These are phyloP conservation scores for Kwoniella botswanensis DNA, from an alignment of 768 basidiomycete genomes.

Conservation along the genomic window DNA sequence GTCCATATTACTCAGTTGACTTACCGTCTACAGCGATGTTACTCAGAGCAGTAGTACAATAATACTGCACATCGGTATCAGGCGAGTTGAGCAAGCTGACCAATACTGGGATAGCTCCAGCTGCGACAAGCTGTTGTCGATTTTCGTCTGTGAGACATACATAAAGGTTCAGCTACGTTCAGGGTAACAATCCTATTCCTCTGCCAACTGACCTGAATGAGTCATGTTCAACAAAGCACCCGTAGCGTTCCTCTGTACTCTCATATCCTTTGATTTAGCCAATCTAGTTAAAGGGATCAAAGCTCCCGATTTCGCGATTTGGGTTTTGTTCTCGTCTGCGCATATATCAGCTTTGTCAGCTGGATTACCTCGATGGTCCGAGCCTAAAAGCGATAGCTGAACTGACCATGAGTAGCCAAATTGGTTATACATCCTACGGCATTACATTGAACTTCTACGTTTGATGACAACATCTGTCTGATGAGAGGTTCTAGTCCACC, in stretches of 20 bases:
- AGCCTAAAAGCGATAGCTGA: conserved; percentile 1
- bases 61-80: conserved; percentile 99
- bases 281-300: conserved; percentile 93
- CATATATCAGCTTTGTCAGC: too few relatives aligned
- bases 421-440: conserved; percentile 99
- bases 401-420: conserved; percentile 91
- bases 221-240: conserved; percentile 99
- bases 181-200: neutral
- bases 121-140: conserved; percentile 95
- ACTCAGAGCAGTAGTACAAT: conserved; percentile 96
- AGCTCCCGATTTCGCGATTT: conserved; percentile 99
- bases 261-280: conserved; percentile 98
- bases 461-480: conserved; percentile 97
- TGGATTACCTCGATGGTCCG: neutral
- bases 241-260: conserved; percentile 97
- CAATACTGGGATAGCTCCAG: conserved; percentile 95
- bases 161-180: neutral
- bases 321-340: conserved; percentile 97
- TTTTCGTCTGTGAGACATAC: conserved; percentile 73
- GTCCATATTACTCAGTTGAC: conserved; percentile 16
- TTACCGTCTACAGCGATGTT: conserved; percentile 97
- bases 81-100: conserved; percentile 91
- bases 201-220: conserved; percentile 76
- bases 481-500: conserved; percentile 97
- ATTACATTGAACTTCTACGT: conserved; percentile 99